Evolutionary conservation across 202 grass and related monocot genomes (phyloP).

Genomic region (Digitaria exilis): DNA sequence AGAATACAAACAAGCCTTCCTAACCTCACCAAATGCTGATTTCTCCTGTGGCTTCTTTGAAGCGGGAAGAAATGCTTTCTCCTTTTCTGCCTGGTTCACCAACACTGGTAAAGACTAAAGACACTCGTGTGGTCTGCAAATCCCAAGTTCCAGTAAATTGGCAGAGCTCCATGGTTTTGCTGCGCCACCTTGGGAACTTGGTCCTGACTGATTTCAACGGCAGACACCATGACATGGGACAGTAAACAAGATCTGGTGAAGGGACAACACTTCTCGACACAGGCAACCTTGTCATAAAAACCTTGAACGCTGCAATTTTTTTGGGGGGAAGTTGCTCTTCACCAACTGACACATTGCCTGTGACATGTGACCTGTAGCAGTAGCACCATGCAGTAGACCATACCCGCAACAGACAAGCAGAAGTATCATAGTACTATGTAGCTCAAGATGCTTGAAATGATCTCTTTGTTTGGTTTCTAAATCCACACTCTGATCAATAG

Average conservation of each 20-base stretch:
- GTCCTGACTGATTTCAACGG: slow-evolving; percentile 64
- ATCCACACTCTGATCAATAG: neutral
- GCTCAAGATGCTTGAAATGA: neutral
- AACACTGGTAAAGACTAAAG: slow-evolving; percentile 48
- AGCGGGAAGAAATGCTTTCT: slow-evolving; percentile 54
- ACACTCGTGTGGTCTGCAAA: slow-evolving; percentile 64
- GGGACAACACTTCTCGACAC: slow-evolving; percentile 50
- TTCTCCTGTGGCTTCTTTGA: slow-evolving; percentile 71
- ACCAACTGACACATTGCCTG: slow-evolving; percentile 62
- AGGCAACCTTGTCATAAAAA: slow-evolving; percentile 61
- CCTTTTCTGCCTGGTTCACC: slow-evolving; percentile 71
- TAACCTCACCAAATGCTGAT: slow-evolving; percentile 52
- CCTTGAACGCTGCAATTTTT: neutral
- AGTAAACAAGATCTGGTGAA: slow-evolving; percentile 31
- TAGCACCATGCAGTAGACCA: neutral
- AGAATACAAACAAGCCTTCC: slow-evolving; percentile 50
- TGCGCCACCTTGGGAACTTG: slow-evolving; percentile 58
- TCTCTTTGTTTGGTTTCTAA: slow-evolving; percentile 3
- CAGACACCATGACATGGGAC: slow-evolving; percentile 53
- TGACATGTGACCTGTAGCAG: neutral
- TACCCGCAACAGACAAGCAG: neutral
- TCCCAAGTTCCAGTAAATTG: slow-evolving; percentile 56
- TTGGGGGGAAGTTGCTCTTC: slow-evolving; percentile 80
- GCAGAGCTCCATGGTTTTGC: slow-evolving; percentile 44
- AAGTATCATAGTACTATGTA: neutral